Evolutionary conservation across 2,329 filamentous ascomycete species (phyloP), one percentile per base, ranked within the genome.

Genomic region (Ceratocystis albifundus): DNA sequence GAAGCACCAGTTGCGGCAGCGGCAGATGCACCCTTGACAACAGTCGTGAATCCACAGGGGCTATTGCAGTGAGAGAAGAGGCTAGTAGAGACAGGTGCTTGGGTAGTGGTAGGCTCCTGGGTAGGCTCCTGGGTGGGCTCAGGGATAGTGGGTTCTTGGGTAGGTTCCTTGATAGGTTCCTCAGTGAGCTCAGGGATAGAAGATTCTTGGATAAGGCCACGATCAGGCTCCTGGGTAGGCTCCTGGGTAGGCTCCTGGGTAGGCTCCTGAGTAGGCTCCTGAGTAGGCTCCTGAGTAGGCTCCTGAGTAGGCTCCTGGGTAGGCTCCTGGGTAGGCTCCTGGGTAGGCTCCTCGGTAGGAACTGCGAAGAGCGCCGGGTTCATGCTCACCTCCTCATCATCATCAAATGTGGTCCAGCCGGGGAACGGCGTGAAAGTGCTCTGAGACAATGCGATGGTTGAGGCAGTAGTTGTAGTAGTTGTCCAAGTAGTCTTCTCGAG

Each of bases 21-120:
- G 8, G 59, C 64, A 22, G 64, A 36, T 32, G 64, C 36, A 30
- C 46, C 64, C 48, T 53, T n/a, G n/a, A 68, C 30, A 8, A 59
- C 6, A 36, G 55, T 59, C 7, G n/a, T 8, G 15, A 15, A 28
- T 30, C 61, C 36, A 62, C 20, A 41, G 22, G 25, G 36, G 36
- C 55, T 30, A 41, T 30, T 6, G 48, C 53, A 59, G 59, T 45
- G 63, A 41, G 41, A 32, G 12, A 15, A 59, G 15, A 28, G 8
- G 5, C 25, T 32, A n/a, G 25, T 59, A 15, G 55, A 20, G 28
- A 25, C 48, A 41, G 36, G 36, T 12, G 36, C 12, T 41, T 41
- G 10, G 10, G 36, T 41, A 15, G 36, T 41, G 10, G 10, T 53
- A 10, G 20, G 22, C 12, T 41, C 36, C 4, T 12, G 36, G 1